Conservation (phyloP, 345 rosid genomes). For the Mercurialis annua region DNA sequence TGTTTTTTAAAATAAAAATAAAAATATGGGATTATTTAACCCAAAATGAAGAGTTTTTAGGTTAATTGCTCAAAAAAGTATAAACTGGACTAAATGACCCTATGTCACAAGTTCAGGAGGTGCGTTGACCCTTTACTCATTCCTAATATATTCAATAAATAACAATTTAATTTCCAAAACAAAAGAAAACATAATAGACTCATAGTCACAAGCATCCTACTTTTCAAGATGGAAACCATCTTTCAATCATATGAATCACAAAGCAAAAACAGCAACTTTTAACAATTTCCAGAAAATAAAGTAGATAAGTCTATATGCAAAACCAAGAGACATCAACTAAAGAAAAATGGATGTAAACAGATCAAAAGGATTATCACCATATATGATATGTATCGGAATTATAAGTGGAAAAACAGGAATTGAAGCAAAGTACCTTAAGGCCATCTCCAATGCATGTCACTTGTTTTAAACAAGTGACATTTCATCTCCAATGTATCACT, state of each 20-base stretch:
- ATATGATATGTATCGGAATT: too few relatives aligned
- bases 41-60: too few relatives aligned
- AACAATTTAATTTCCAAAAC: not conserved
- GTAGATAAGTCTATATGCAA: not conserved
- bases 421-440: slow-evolving; percentile 54
- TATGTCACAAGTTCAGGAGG: too few relatives aligned
- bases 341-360: not conserved
- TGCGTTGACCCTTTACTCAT: too few relatives aligned
- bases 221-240: not conserved
- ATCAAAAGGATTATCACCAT: not conserved
- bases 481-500: too few relatives aligned
- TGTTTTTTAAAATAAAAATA: too few relatives aligned
- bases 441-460: too few relatives aligned
- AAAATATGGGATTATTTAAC: too few relatives aligned
- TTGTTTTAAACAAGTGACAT: too few relatives aligned
- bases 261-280: not conserved
- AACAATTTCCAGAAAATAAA: not conserved
- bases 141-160: not conserved
- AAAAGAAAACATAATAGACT: not conserved
- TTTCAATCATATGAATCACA: not conserved
- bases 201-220: not conserved
- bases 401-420: not conserved
- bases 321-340: not conserved
- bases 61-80: too few relatives aligned
- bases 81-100: too few relatives aligned